Percentiles rank a stretch among this genome's conserved stretches.
Conservation (phyloP, 805 yeast genomes). For the Myxozyma nipponensis region DNA sequence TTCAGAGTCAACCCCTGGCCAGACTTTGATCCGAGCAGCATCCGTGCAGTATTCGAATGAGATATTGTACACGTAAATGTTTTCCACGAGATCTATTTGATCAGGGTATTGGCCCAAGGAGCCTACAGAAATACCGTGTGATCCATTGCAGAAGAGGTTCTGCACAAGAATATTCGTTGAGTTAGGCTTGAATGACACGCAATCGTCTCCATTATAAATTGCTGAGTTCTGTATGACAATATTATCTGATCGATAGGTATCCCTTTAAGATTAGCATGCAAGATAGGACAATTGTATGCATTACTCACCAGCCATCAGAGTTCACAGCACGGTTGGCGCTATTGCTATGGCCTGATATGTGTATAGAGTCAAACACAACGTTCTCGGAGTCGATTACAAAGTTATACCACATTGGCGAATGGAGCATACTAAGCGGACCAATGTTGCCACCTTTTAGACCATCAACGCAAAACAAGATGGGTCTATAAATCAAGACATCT, state of each 20-base stretch:
- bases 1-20: not conserved
- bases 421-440: not conserved
- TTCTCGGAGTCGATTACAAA: not conserved
- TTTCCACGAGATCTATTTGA: not conserved
- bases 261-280: too few relatives aligned
- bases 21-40: conserved; percentile 1
- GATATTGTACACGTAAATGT: not conserved
- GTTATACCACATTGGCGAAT: not conserved
- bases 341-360: not conserved
- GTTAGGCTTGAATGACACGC: conserved; percentile 1
- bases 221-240: not conserved
- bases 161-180: not conserved
- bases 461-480: not conserved
- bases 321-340: not conserved
- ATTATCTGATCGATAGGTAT: not conserved
- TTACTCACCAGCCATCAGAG: not conserved
- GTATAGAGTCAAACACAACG: not conserved
- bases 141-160: conserved; percentile 1
- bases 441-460: not conserved
- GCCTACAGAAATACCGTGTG: conserved; percentile 1
- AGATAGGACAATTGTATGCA: too few relatives aligned
- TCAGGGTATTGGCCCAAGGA: not conserved
- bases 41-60: not conserved
- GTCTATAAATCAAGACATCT: not conserved
- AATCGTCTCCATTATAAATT: not conserved